Conservation (phyloP, 768 basidiomycete genomes). For the Tulasnella sp. region DNA sequence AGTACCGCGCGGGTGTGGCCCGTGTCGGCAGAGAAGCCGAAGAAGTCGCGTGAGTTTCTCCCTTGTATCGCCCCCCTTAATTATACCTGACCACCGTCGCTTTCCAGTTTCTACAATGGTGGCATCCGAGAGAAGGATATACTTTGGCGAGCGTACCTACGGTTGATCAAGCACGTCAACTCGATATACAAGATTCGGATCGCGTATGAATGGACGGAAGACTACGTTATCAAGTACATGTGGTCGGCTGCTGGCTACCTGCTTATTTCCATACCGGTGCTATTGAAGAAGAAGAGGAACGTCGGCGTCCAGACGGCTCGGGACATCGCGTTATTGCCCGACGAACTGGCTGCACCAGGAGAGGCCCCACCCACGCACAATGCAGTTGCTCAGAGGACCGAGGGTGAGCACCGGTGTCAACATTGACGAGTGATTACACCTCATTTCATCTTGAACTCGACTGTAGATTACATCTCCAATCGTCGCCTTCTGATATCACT, state of each 20-base stretch:
- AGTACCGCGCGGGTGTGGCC: constrained; percentile 79
- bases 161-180: constrained; percentile 80
- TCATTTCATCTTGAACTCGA: too few relatives aligned
- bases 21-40: constrained; percentile 82
- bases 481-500: constrained; percentile 82
- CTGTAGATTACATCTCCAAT: constrained; percentile 70
- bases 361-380: too few relatives aligned
- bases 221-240: constrained; percentile 91
- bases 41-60: constrained; percentile 67
- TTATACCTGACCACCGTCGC: not conserved
- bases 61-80: not conserved
- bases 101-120: constrained; percentile 78
- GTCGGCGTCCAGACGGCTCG: constrained; percentile 21
- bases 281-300: constrained; percentile 51
- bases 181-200: constrained; percentile 81
- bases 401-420: too few relatives aligned
- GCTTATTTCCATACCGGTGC: constrained; percentile 81
- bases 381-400: too few relatives aligned
- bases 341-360: not conserved
- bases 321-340: not conserved
- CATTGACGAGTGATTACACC: too few relatives aligned
- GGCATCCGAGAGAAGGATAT: constrained; percentile 76
- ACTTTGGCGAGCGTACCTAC: constrained; percentile 62
- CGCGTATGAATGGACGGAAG: constrained; percentile 91
- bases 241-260: constrained; percentile 91